A percentile compares a stretch with the other conserved stretches of the same genome.
phyloP scores from a whole-genome alignment of 2,329 filamentous ascomycete species.

The Coniella vitis region DNA sequence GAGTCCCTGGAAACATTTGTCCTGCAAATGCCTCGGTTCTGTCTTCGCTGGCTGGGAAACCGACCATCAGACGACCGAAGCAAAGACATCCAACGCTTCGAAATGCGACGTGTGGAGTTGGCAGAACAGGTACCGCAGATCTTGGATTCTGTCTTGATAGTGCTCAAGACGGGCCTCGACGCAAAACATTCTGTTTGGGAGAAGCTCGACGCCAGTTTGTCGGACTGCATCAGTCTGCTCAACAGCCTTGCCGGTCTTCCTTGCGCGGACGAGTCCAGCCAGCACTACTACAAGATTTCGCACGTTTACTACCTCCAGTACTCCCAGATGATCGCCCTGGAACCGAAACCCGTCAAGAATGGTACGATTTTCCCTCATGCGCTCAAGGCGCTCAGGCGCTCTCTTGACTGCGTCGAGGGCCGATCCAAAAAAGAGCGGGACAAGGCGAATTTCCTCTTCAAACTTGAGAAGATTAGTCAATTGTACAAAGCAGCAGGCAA shows the following conservation, averaged over 20 bases:
- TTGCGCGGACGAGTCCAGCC: slow-evolving; percentile 26
- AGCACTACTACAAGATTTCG: slow-evolving; percentile 59
- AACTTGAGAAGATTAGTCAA: slow-evolving; percentile 62
- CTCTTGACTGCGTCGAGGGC: slow-evolving; percentile 54
- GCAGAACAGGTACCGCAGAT: slow-evolving; percentile 46
- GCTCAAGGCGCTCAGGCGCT: slow-evolving; percentile 54
- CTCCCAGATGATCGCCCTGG: slow-evolving; percentile 30
- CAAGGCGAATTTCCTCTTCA: slow-evolving; percentile 52
- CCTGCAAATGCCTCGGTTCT: slow-evolving; percentile 52
- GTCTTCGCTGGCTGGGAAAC: slow-evolving; percentile 55
- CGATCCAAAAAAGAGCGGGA: slow-evolving; percentile 48
- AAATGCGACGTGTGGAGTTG: slow-evolving; percentile 50
- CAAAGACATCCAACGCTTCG: slow-evolving; percentile 54
- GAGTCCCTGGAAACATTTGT: slow-evolving; percentile 49
- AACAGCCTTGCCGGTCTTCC: slow-evolving; percentile 42
- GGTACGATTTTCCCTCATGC: slow-evolving; percentile 19
- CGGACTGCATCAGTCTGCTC: slow-evolving; percentile 48
- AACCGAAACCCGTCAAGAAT: slow-evolving; percentile 31
- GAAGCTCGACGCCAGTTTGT: slow-evolving; percentile 47
- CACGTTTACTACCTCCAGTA: slow-evolving; percentile 65
- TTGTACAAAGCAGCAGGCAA: slow-evolving; percentile 47
- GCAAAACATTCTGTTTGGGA: slow-evolving; percentile 45
- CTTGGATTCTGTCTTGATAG: slow-evolving; percentile 54
- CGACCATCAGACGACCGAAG: slow-evolving; percentile 44
- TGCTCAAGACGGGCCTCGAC: slow-evolving; percentile 47